Evolutionary conservation across 2,329 filamentous ascomycete genomes (phyloP), one percentile per base, ranked within the genome.

Genomic region (Sarocladiaceae sp.): DNA sequence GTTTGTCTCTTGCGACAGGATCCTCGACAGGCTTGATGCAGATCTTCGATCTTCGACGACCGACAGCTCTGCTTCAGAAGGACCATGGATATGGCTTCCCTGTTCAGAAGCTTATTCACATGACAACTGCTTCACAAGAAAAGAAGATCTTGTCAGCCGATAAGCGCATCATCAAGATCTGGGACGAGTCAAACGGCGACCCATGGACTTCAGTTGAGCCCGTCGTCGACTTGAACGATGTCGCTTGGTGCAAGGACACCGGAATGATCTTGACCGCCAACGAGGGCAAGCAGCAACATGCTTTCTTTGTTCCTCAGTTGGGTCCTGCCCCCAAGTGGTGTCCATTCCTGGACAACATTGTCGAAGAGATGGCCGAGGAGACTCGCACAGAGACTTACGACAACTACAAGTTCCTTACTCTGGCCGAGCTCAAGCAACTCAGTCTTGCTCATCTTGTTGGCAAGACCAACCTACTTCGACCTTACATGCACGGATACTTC

Each of bases 401-500:
- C 71, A 97, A 99, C 71, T 97, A 93, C 82, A 99, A 97, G 72
- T 99, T 99, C 81, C 77, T 99, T 64, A 96, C 93, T 2, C 70
- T 90, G 55, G 84, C 89, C 39, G 92, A 99, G 67, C 78, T 99
- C 51, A 88, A 88, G 61, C 83, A 86, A 31, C 80, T 99, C 58
- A 95, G 90, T 66, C 71, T 99, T 63, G 86, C 89, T 51, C 93
- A 97, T 66, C 77, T 99, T 46, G 80, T 99, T 53, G 93, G 93
- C 58, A 92, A 90, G 61, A 96, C 91, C 25, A 94, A 89, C 63
- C 74, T 97, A 18, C 75, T 99, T 36, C 82, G 93, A 40, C 94
- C 94, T 39, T 99, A 99, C 66, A 99, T 99, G 95, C 94, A 99
- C 67, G 95, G 94, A 60, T 97, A 94, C 77, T 99, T 99, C 72